Base-by-base conservation (phyloP, 2,329 filamentous ascomycete species). In the Colletotrichum musicola region DNA sequence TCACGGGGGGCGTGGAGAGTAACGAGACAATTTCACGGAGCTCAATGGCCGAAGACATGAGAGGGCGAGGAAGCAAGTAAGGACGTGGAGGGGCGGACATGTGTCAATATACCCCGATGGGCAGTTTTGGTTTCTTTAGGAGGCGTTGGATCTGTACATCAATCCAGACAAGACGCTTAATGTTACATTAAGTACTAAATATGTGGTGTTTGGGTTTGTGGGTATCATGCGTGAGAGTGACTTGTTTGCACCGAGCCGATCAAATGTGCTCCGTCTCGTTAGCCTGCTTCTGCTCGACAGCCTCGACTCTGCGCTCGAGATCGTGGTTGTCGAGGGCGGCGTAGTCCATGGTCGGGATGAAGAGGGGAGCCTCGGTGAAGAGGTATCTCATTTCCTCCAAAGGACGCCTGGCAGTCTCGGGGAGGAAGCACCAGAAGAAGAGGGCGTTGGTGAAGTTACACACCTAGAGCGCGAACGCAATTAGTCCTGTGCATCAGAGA, bases 301-400 rank as follows among this genome's bases (percentile, higher is more conserved):
- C 86, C 63, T 85, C 81, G 4, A 88, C 82, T 47, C 89, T 81
- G 40, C 85, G 82, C 79, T 91, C 88, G 46, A 92, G 75, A 74
- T 92, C 89, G 71, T 83, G 81, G 6, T 71, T 50, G 18, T 67
- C 74, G 64, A 80, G 78, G 16, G 75, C 73, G 10, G 80, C 79
- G 60, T 83, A 85, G 71, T 87, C 84, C 78, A 88, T 87, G 4
- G 83, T 83, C 13, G 38, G 89, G 4, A 92, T 87, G 72, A 92
- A 87, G 74, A 86, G 82, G 2, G 90, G 90, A 0, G 90, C 88
- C 73, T 90, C 83, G n/a, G 84, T 86, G 77, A 92, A 91, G 51
- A 91, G 81, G 64, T 87, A 85, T 72, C 90, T 88, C 89, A 91
- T 91, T 78, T 91, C 89, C 74, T 92, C 90, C 1, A 92, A 83